phyloP scores from a whole-genome alignment of 192 early-diverging fungal genomes.

The Entomortierella beljakovae region DNA sequence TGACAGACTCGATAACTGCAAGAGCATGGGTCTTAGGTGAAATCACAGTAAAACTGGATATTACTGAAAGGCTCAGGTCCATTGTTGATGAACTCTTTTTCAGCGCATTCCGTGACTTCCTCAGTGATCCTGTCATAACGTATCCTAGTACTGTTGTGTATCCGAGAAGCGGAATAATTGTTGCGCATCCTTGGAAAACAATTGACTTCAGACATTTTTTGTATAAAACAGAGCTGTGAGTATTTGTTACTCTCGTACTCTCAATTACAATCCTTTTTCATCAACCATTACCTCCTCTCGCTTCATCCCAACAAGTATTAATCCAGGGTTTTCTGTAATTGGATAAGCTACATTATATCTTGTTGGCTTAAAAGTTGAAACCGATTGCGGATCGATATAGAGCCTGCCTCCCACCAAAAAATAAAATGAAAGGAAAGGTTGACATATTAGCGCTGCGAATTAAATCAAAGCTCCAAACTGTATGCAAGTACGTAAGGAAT shows the following conservation, averaged over 20 bases:
- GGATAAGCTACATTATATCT: conserved; percentile 29
- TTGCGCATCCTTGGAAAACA: conserved; percentile 61
- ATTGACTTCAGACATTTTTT: conserved; percentile 38
- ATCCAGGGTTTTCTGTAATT: conserved; percentile 10
- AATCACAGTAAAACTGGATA: conserved; percentile 55
- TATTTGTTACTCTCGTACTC: too few relatives aligned
- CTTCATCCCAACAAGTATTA: conserved; percentile 57
- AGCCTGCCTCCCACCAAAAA: conserved; percentile 16
- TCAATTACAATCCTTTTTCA: background rate
- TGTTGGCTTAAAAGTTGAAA: conserved; percentile 53
- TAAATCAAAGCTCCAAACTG: too few relatives aligned
- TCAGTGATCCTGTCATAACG: conserved; percentile 42
- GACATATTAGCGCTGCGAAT: too few relatives aligned
- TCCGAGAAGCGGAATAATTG: conserved; percentile 60
- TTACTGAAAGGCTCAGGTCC: conserved; percentile 19
- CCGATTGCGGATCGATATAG: conserved; percentile 40
- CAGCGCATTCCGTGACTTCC: conserved; percentile 3
- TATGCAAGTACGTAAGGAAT: background rate
- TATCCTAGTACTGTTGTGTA: conserved; percentile 55
- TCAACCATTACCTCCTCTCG: conserved; percentile 50
- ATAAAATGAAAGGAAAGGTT: too few relatives aligned
- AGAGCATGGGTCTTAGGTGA: conserved; percentile 64
- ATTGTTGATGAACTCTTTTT: conserved; percentile 6
- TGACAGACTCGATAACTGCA: conserved; percentile 50
- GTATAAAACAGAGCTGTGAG: too few relatives aligned